Evolutionary conservation across 768 basidiomycete species (phyloP).

Genomic region (Dioszegia crocea): DNA sequence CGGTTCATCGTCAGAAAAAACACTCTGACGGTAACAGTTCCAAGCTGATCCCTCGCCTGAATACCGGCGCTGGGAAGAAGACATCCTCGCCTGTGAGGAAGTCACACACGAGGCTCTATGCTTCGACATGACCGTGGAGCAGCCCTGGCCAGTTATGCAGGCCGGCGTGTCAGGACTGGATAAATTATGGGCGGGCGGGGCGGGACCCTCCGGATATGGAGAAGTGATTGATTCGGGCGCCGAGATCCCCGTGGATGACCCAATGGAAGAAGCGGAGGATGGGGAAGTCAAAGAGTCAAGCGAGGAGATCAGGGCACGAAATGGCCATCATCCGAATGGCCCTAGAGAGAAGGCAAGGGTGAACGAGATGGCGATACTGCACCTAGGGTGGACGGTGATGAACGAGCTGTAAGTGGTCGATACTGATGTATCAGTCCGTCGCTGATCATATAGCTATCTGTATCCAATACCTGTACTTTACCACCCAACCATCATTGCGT

Average conservation of each 20-base stretch:
- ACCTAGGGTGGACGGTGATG: slow-evolving; percentile 2
- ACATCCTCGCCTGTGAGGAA: slow-evolving; percentile 42
- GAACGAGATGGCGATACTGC: background rate
- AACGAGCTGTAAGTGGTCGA: slow-evolving; percentile 11
- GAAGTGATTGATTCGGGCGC: background rate
- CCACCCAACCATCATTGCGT: slow-evolving; percentile 29
- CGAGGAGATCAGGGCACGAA: background rate
- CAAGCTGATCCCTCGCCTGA: slow-evolving; percentile 16
- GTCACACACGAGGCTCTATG: slow-evolving; percentile 41
- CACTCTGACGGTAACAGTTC: background rate
- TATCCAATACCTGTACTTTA: slow-evolving; percentile 31
- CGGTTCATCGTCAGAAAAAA: background rate
- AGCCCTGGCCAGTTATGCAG: slow-evolving; percentile 10
- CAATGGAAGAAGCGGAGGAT: background rate
- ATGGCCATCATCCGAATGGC: background rate
- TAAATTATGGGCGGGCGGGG: background rate
- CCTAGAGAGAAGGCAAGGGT: background rate
- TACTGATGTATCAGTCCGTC: no score
- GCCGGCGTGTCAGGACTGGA: slow-evolving; percentile 4
- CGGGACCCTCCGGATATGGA: background rate
- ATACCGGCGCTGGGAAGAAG: slow-evolving; percentile 27
- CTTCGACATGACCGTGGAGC: slow-evolving; percentile 44
- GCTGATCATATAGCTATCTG: slow-evolving; percentile 19
- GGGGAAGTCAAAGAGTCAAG: background rate
- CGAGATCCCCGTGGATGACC: background rate